Evolutionary conservation across 2,329 filamentous ascomycete genomes (phyloP).

Genomic region (Trichoderma sp.): DNA sequence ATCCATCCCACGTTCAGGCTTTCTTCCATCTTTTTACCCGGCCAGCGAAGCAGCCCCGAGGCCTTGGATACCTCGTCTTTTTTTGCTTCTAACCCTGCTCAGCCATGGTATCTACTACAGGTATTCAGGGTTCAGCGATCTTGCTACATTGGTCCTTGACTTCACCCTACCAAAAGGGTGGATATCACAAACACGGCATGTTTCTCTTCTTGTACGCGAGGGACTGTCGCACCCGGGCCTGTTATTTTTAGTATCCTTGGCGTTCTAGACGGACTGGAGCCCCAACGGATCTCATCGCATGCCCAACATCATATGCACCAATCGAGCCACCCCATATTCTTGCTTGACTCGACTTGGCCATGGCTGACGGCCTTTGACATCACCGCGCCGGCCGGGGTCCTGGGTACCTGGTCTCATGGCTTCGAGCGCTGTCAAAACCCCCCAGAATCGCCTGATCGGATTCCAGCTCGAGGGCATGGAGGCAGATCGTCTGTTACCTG

Average conservation of each 20-base stretch:
- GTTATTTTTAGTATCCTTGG: constrained; percentile 18
- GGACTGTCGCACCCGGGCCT: constrained; percentile 4
- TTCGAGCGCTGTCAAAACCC: neutral
- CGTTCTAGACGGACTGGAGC: neutral
- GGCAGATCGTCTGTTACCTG: neutral
- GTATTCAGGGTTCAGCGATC: neutral
- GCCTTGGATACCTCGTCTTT: neutral
- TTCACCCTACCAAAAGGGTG: neutral
- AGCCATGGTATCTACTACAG: neutral
- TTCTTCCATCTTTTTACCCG: neutral
- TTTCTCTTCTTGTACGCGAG: constrained; percentile 12
- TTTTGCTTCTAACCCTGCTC: neutral
- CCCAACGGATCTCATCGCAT: constrained; percentile 9
- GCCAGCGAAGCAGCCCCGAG: neutral
- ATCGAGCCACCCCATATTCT: constrained; percentile 1
- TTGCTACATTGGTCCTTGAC: neutral
- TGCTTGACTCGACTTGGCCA: neutral
- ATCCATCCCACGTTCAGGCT: neutral
- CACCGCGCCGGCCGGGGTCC: neutral
- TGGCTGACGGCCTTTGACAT: constrained; percentile 16
- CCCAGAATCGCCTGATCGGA: neutral
- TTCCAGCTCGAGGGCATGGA: neutral
- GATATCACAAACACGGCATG: constrained; percentile 25
- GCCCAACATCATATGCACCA: constrained; percentile 19
- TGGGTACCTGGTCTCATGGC: constrained; percentile 7